phyloP scores from a whole-genome alignment of 495 filamentous ascomycete genomes.

The Penicillium arizonense region DNA sequence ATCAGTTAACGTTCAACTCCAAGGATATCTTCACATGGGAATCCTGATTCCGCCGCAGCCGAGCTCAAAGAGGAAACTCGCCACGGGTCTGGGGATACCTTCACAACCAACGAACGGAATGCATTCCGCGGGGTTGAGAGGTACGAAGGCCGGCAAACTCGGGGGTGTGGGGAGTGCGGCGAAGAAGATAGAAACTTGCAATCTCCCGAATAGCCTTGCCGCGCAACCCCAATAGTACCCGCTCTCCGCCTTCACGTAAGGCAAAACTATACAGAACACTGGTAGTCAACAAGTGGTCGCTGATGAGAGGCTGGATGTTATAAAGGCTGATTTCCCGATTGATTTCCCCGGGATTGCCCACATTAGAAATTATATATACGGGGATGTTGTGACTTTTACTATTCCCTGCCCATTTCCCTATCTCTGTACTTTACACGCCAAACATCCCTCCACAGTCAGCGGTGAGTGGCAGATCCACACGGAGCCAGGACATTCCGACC shows the following conservation, averaged over 20 bases:
- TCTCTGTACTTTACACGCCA: not conserved
- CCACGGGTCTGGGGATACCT: too few relatives aligned
- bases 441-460: not conserved
- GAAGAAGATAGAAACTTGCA: not conserved
- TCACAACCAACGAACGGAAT: not conserved
- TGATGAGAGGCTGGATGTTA: not conserved
- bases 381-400: not conserved
- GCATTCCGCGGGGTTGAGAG: not conserved
- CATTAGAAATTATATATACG: not conserved
- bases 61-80: too few relatives aligned
- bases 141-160: not conserved
- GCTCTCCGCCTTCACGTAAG: slow-evolving; percentile 3
- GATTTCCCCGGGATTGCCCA: not conserved
- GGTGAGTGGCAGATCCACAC: slow-evolving; percentile 8
- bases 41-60: too few relatives aligned
- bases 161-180: not conserved
- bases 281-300: not conserved
- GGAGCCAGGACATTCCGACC: slow-evolving; percentile 12
- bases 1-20: too few relatives aligned
- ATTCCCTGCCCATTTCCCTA: not conserved
- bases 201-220: slow-evolving; percentile 4
- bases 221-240: slow-evolving; percentile 1
- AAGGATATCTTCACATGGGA: too few relatives aligned
- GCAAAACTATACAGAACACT: not conserved
- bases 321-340: not conserved